These are phyloP conservation scores for Haberlea rhodopensis DNA, from an alignment of 257 asterid genomes.

Conservation along the genomic window DNA sequence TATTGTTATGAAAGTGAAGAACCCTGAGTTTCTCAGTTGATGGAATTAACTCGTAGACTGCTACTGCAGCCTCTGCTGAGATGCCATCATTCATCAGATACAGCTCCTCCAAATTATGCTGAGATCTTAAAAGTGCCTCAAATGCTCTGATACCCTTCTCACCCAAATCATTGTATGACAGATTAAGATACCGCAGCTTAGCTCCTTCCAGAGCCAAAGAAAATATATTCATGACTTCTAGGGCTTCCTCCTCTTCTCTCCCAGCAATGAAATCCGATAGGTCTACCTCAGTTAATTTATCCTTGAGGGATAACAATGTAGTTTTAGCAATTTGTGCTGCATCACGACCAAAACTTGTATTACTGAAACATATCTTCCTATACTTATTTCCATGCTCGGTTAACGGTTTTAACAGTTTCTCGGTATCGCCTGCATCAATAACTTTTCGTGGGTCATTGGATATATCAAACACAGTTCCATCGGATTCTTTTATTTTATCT, in stretches of 20 bases:
- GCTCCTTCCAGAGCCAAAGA: constrained; percentile 73
- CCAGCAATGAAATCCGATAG: constrained; percentile 93
- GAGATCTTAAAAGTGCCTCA: constrained; percentile 67
- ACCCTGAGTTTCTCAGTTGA: constrained; percentile 62
- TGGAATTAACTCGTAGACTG: constrained; percentile 71
- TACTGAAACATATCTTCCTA: constrained; percentile 81
- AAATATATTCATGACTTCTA: constrained; percentile 80
- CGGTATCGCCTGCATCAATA: constrained; percentile 61
- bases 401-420: constrained; percentile 56
- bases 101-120: constrained; percentile 73
- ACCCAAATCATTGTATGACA: constrained; percentile 89
- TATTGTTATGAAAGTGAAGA: constrained; percentile 84
- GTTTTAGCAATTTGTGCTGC: constrained; percentile 77
- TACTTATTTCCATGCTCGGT: constrained; percentile 54
- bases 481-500: constrained; percentile 42
- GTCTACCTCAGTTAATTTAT: constrained; percentile 74
- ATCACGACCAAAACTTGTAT: constrained; percentile 79
- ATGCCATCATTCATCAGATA: constrained; percentile 81
- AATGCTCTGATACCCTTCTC: constrained; percentile 91
- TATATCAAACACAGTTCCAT: constrained; percentile 65
- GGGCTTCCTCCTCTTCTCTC: constrained; percentile 79
- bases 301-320: constrained; percentile 59
- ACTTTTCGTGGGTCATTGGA: constrained; percentile 72
- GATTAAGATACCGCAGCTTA: constrained; percentile 56
- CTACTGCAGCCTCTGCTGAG: constrained; percentile 89